These are phyloP conservation scores for Lenwebbia sp. DNA, from an alignment of 345 rosid species.

Conservation along the genomic window DNA sequence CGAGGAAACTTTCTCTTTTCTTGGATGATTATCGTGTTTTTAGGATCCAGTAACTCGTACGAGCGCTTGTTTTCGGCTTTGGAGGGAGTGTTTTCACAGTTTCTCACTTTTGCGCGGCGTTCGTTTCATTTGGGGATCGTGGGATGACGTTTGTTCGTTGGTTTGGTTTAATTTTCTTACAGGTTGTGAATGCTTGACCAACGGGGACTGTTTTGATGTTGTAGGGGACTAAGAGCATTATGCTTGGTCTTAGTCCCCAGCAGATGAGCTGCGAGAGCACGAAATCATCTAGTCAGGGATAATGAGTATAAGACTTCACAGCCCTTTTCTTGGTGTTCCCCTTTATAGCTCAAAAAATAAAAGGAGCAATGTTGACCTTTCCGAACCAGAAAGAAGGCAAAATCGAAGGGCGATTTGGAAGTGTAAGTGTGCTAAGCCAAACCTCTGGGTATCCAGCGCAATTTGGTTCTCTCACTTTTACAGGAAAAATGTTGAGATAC, in stretches of 20 bases:
- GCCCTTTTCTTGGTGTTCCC: constrained; percentile 47
- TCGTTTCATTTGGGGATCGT: not conserved
- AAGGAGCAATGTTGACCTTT: constrained; percentile 10
- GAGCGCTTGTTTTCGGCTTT: not conserved
- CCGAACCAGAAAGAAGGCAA: constrained; percentile 13
- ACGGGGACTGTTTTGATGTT: not conserved
- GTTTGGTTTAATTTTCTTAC: not conserved
- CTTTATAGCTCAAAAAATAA: constrained; percentile 10
- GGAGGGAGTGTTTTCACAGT: not conserved
- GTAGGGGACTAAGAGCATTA: constrained; percentile 18
- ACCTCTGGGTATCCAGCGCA: constrained; percentile 59
- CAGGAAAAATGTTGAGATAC: constrained; percentile 51
- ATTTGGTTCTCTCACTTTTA: constrained; percentile 50
- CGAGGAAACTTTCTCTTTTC: not conserved
- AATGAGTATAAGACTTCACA: constrained; percentile 46
- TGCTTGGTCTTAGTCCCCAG: constrained; percentile 76
- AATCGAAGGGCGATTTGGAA: constrained; percentile 18
- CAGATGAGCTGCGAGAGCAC: constrained; percentile 19
- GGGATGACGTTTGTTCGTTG: not conserved
- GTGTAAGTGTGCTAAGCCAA: constrained; percentile 37
- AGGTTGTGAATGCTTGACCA: not conserved
- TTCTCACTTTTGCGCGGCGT: fast-evolving
- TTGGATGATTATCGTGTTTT: not conserved
- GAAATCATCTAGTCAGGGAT: not conserved
- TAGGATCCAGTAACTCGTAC: not conserved